Conservation (phyloP, 805 yeast genomes). For the Wickerhamiella spandovensis region DNA sequence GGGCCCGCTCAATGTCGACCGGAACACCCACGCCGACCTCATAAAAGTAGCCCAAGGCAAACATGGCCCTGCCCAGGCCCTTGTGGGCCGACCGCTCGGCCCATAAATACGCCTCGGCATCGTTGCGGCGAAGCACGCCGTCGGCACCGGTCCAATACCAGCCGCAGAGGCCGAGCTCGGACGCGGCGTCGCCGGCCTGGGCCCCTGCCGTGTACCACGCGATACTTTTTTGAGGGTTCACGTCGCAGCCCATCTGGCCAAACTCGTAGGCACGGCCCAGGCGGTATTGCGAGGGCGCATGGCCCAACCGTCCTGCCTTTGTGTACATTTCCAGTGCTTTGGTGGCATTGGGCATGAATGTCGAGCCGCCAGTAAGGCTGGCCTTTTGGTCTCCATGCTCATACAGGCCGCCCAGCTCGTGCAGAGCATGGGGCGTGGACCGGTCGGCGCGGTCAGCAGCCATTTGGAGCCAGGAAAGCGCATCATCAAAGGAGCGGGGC, state of each 20-base stretch:
- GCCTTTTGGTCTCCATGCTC: conserved; percentile 29
- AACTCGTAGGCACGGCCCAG: conserved; percentile 63
- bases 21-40: conserved; percentile 59
- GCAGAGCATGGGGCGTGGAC: conserved; percentile 42
- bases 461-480: conserved; percentile 38
- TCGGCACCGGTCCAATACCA: conserved; percentile 71
- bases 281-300: conserved; percentile 55
- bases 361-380: not conserved
- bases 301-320: conserved; percentile 38
- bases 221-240: conserved; percentile 45
- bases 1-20: conserved; percentile 36
- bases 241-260: conserved; percentile 41
- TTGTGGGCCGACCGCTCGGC: conserved; percentile 56
- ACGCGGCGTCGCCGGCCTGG: conserved; percentile 46
- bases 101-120: conserved; percentile 64
- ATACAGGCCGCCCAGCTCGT: conserved; percentile 43
- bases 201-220: conserved; percentile 70
- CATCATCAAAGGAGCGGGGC: conserved; percentile 29
- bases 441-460: conserved; percentile 34
- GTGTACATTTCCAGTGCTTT: conserved; percentile 40
- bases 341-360: conserved; percentile 19
- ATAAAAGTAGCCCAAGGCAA: conserved; percentile 54
- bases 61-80: conserved; percentile 57
- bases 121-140: conserved; percentile 42
- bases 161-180: conserved; percentile 60